Percentiles rank a stretch among this genome's conserved stretches.
These are phyloP conservation scores for Leonotis leonurus DNA, from an alignment of 257 asterid genomes.

Conservation along the genomic window DNA sequence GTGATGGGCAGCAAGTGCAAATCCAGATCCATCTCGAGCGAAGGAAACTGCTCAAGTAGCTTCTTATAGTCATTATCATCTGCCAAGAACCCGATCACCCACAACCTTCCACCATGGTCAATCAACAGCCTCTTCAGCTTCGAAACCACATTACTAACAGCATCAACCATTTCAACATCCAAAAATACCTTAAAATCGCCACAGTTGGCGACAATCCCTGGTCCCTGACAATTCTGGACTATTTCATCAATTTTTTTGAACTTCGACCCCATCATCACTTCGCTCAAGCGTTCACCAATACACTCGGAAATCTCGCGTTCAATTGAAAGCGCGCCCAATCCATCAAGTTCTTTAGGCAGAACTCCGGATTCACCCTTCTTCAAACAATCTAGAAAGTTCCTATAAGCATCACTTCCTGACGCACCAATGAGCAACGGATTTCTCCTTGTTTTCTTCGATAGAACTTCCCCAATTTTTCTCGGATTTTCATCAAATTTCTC, in stretches of 20 bases:
- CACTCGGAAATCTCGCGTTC: constrained; percentile 52
- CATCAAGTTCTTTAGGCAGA: constrained; percentile 51
- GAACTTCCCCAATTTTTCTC: constrained; percentile 54
- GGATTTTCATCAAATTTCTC: constrained; percentile 48
- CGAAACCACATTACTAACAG: constrained; percentile 36
- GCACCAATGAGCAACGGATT: constrained; percentile 74
- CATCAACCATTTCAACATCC: constrained; percentile 35
- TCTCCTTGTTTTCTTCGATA: constrained; percentile 32
- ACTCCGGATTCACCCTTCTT: constrained; percentile 41
- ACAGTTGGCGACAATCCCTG: constrained; percentile 48
- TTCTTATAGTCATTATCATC: constrained; percentile 49
- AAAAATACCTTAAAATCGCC: constrained; percentile 65
- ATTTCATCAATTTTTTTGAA: constrained; percentile 43
- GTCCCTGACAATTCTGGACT: constrained; percentile 30
- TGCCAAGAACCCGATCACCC: constrained; percentile 65
- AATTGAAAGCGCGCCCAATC: constrained; percentile 36
- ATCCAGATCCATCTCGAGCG: constrained; percentile 65
- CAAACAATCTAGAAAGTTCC: constrained; percentile 39
- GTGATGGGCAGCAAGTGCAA: constrained; percentile 80
- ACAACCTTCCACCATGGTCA: constrained; percentile 38
- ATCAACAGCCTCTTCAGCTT: constrained; percentile 47
- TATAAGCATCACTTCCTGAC: constrained; percentile 53
- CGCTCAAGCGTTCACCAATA: constrained; percentile 29
- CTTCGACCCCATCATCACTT: constrained; percentile 39
- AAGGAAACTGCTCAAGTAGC: constrained; percentile 49